Evolutionary conservation across 2,329 filamentous ascomycete genomes (phyloP), one percentile per base, ranked within the genome.

Genomic region (Graphilbum ipis-grandicollis): DNA sequence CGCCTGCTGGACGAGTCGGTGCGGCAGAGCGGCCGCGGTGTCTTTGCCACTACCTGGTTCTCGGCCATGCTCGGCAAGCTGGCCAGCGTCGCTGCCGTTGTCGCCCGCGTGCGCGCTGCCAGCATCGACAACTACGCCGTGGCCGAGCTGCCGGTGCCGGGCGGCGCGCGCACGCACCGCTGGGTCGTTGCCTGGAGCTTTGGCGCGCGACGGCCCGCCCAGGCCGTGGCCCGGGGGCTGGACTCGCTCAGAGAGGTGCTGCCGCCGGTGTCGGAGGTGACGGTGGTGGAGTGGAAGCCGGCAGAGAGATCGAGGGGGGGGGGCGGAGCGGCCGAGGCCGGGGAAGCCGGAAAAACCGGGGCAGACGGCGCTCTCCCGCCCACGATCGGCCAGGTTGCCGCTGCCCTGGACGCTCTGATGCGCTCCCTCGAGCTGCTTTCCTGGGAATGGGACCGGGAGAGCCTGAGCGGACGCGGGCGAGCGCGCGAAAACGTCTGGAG

Each of bases 141-240:
- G 1, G 79, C 79, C 0, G 75, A 80, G 43, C 78, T 96, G 63
- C 83, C 0, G 82, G 88, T 5, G 26, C 26, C 26, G 6, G 6
- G 40, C 82, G n/a, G 81, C 0, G 72, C 59, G 33, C 79, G 75
- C 51, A 96, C 90, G 22, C 73, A 76, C 36, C 64, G 90, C 15
- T 96, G 88, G 86, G 83, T 76, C 2, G 57, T 96, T 3, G 90
- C 69, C 0, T 98, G 90, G 90, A 92, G 80, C 48, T 93, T 84
- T 57, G 58, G 61, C 2, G 62, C 70, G 36, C 60, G 71, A 50
- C 64, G 86, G 33, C 83, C 86, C 3, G 52, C 60, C 5, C 52
- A 62, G 39, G 46, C 51, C 31, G 54, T 63, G 30, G 59, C 64
- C 18, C 50, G 67, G 33, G 63, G 62, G 0, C 53, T 63, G 36